Base-by-base conservation (phyloP, 176 grass and related monocot genomes). In the Alopecurus myosuroides region DNA sequence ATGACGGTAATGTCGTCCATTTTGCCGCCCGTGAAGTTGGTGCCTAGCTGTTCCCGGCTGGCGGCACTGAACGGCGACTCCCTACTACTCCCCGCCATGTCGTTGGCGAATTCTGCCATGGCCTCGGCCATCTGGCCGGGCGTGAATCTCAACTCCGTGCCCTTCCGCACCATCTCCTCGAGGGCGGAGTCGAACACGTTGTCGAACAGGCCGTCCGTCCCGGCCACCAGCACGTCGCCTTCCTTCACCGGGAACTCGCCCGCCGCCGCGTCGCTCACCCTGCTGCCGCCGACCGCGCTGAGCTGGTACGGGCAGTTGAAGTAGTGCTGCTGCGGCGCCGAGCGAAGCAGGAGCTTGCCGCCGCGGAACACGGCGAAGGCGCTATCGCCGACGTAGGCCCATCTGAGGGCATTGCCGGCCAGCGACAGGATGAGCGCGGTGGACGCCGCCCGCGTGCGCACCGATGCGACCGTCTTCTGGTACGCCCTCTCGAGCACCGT, bases 131-230 rank as follows among this genome's bases (percentile, higher is more conserved):
- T n/a, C n/a, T n/a, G n/a, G n/a, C n/a, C n/a, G n/a, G n/a, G n/a
- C n/a, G n/a, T n/a, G n/a, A n/a, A n/a, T n/a, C n/a, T n/a, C n/a
- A n/a, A n/a, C n/a, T n/a, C n/a, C n/a, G n/a, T n/a, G n/a, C n/a
- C n/a, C n/a, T n/a, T n/a, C n/a, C n/a, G n/a, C n/a, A n/a, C n/a
- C n/a, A n/a, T n/a, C n/a, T n/a, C n/a, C n/a, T n/a, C n/a, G n/a
- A n/a, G n/a, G n/a, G n/a, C n/a, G n/a, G n/a, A n/a, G n/a, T n/a
- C n/a, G n/a, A n/a, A n/a, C n/a, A 90, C 62, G 65, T 90, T 90
- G 84, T 90, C 88, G 42, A 90, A 86, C 13, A 86, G 42, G 20
- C 88, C 88, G 56, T 90, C 88, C 1, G 88, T 86, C 11, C 64
- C 88, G 18, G 44, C 63, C 35, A 90, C 56, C 49, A 90, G 65